Conservation (phyloP, 345 rosid genomes). For the Dipteronia sinensis region DNA sequence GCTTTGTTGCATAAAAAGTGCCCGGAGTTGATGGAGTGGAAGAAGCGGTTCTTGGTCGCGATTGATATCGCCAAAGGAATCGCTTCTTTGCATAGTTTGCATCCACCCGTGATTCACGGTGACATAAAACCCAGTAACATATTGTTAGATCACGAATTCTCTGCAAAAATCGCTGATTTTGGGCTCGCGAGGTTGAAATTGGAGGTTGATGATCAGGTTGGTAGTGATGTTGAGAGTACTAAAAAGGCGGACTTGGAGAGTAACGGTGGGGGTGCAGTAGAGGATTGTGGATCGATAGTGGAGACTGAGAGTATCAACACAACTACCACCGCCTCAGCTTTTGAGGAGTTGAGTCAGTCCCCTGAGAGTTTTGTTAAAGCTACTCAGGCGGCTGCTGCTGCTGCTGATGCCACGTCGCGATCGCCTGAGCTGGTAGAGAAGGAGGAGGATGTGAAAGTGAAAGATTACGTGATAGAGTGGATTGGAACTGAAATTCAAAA, state of each 20-base stretch:
- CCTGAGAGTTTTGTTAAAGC: conserved; percentile 49
- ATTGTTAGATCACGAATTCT: conserved; percentile 65
- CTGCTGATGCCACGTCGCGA: conserved; percentile 6
- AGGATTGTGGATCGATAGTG: conserved; percentile 67
- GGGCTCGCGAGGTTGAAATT: conserved; percentile 79
- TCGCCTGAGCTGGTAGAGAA: conserved; percentile 35
- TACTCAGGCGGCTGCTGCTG: conserved; percentile 23
- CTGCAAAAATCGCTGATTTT: conserved; percentile 80
- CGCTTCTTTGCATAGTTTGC: conserved; percentile 65
- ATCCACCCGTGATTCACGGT: conserved; percentile 81
- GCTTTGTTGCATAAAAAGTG: conserved; percentile 73
- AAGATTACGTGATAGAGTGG: conserved; percentile 94
- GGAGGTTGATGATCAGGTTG: conserved; percentile 31
- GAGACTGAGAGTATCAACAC: conserved; percentile 75
- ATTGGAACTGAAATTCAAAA: conserved; percentile 80
- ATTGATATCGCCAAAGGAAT: conserved; percentile 75
- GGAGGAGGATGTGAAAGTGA: conserved; percentile 45
- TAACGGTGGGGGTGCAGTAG: conserved; percentile 36
- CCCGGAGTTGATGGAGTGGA: conserved; percentile 71
- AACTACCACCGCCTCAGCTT: conserved; percentile 58
- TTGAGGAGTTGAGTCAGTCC: conserved; percentile 70
- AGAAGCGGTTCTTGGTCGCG: conserved; percentile 51
- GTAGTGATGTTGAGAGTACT: conserved; percentile 32
- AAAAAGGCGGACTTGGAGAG: conserved; percentile 41
- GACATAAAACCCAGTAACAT: conserved; percentile 90